Base-by-base conservation (phyloP, 169 alveolate genomes). In the Cryptosporidium ryanae region DNA sequence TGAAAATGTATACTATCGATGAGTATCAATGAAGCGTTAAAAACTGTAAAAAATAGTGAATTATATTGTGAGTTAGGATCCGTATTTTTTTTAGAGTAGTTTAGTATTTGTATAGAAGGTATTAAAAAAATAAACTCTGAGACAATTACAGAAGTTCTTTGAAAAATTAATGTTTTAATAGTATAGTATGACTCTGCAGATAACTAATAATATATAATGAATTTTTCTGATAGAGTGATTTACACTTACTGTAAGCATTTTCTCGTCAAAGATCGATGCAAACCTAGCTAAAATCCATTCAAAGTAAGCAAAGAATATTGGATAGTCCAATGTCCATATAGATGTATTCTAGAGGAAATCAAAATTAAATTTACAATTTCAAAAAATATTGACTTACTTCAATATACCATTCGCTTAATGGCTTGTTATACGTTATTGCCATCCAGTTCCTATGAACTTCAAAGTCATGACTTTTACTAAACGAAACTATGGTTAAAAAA, bases 361-460 rank as follows among this genome's bases (percentile, higher is more conserved):
- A 31, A 38, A 64, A 0, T 27, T 49, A 44, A 55, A 10, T 49
- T 54, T 8, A 7, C 13, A n/a, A 0, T 52, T 25, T 66, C 38
- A 2, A n/a, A 23, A 66, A 0, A n/a, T 7, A 52, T n/a, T 0
- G 13, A 29, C 83, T 29, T 48, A 82, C 91, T 65, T 91, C 92
- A 48, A 43, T 54, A 82, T 94, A 94, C 96, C 95, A 92, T 70
- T 90, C 90, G 5, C 91, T 84, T 38, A 94, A 59, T 27, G 97
- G 96, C 48, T 91, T 90, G 21, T 91, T 68, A 66, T 82, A 91
- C 32, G 96, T 93, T 64, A 94, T 90, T 43, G 97, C 95, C 91
- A 93, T 92, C 96, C 96, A 94, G 90, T 94, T 94, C 61, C 97
- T 84, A 84, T 94, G 97, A 25, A 94, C 97, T 83, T 94, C 96